Evolutionary conservation across 352 stramenopile species (phyloP).

Genomic region (Phytopythium helicoides): DNA sequence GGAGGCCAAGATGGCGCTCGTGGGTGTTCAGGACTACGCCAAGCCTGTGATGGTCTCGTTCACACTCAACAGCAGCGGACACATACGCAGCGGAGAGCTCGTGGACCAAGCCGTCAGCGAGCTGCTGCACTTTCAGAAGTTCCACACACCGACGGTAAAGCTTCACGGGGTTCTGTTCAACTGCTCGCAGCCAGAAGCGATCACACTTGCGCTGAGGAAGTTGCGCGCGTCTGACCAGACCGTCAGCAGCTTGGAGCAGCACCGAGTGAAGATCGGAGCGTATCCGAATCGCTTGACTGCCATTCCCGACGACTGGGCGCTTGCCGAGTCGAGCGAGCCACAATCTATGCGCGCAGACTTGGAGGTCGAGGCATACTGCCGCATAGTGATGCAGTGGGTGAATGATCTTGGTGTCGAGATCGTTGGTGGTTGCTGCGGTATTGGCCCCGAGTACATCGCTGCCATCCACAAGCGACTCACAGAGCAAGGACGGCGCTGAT

Average conservation of each 20-base stretch:
- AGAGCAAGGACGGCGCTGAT: constrained; percentile 15
- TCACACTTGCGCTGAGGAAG: constrained; percentile 68
- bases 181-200: constrained; percentile 84
- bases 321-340: constrained; percentile 62
- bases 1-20: constrained; percentile 82
- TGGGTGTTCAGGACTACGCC: constrained; percentile 46
- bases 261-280: constrained; percentile 53
- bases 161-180: constrained; percentile 88
- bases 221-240: constrained; percentile 31
- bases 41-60: constrained; percentile 81
- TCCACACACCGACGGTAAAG: constrained; percentile 6
- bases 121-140: constrained; percentile 28
- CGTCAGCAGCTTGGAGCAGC: constrained; percentile 9
- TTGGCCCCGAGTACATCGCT: constrained; percentile 84
- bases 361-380: constrained; percentile 50
- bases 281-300: constrained; percentile 89
- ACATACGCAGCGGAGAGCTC: constrained; percentile 70
- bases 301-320: constrained; percentile 71
- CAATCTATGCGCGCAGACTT: constrained; percentile 88
- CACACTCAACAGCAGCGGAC: constrained; percentile 63
- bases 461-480: constrained; percentile 36
- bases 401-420: constrained; percentile 49
- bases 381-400: constrained; percentile 76
- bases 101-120: constrained; percentile 40
- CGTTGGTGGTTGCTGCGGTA: constrained; percentile 91